phyloP scores from a whole-genome alignment of 768 basidiomycete species.

The Rhodocollybia butyracea region DNA sequence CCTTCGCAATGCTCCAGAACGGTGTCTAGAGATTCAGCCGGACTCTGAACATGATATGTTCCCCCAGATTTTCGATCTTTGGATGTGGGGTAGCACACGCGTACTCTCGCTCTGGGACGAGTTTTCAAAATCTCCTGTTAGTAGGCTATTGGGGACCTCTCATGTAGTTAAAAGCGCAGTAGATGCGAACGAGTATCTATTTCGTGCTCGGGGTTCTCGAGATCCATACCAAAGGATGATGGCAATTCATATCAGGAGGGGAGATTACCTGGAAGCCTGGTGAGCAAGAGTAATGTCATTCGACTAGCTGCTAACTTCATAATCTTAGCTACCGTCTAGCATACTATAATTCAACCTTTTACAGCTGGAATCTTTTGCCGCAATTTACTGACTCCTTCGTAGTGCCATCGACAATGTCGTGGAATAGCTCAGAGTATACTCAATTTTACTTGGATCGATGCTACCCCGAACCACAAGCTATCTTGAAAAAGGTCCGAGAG shows the following conservation, averaged over 20 bases:
- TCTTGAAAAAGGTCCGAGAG: constrained; percentile 37
- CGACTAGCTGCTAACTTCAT: too few species aligned
- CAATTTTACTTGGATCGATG: constrained; percentile 41
- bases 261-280: constrained; percentile 48
- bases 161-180: constrained; percentile 36
- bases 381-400: constrained; percentile 43
- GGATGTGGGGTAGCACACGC: constrained; percentile 31
- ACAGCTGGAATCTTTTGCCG: constrained; percentile 45
- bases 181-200: constrained; percentile 33
- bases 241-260: constrained; percentile 49
- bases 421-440: constrained; percentile 32
- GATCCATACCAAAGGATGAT: constrained; percentile 41
- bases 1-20: constrained; percentile 35
- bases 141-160: constrained; percentile 37
- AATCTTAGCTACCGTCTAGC: constrained; percentile 33
- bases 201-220: constrained; percentile 26
- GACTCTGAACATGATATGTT: constrained; percentile 26
- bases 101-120: constrained; percentile 32
- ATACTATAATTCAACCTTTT: constrained; percentile 26
- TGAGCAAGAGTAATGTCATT: too few species aligned
- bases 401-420: constrained; percentile 25
- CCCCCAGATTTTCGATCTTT: constrained; percentile 1
- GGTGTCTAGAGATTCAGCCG: constrained; percentile 41
- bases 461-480: constrained; percentile 36
- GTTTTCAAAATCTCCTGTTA: constrained; percentile 39